phyloP scores from a whole-genome alignment of 1,284 basidiomycete species.

The Ganoderma meredithae region DNA sequence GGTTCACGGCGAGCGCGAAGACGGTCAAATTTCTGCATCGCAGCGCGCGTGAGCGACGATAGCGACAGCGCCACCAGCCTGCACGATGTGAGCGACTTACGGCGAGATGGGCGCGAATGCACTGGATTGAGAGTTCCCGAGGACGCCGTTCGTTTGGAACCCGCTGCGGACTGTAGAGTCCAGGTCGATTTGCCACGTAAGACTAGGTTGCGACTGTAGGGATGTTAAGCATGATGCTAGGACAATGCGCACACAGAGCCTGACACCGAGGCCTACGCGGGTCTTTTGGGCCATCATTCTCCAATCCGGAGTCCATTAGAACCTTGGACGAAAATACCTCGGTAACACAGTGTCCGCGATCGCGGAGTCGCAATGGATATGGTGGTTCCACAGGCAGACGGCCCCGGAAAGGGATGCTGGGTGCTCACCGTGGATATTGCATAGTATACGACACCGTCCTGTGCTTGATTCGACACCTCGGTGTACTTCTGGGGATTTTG shows the following conservation, averaged over 20 bases:
- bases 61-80: too few relatives aligned
- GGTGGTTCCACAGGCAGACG: neutral
- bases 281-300: too few relatives aligned
- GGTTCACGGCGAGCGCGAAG: conserved; percentile 34
- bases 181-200: conserved; percentile 31
- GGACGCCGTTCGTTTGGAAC: conserved; percentile 26
- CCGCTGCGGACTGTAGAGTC: conserved; percentile 18
- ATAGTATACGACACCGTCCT: conserved; percentile 35
- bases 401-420: neutral
- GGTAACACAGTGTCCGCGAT: too few relatives aligned
- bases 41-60: neutral
- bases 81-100: conserved; percentile 27
- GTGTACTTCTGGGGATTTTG: conserved; percentile 23
- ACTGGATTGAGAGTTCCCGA: conserved; percentile 22
- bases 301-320: neutral
- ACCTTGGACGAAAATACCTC: neutral
- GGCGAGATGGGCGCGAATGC: conserved; percentile 26
- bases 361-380: neutral
- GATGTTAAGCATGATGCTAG: neutral
- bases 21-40: conserved; percentile 28
- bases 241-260: too few relatives aligned
- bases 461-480: conserved; percentile 33
- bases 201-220: conserved; percentile 18
- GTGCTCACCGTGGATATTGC: conserved; percentile 30
- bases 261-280: too few relatives aligned